Base-by-base conservation (phyloP, 768 basidiomycete genomes). In the Psilocybe tampanensis region DNA sequence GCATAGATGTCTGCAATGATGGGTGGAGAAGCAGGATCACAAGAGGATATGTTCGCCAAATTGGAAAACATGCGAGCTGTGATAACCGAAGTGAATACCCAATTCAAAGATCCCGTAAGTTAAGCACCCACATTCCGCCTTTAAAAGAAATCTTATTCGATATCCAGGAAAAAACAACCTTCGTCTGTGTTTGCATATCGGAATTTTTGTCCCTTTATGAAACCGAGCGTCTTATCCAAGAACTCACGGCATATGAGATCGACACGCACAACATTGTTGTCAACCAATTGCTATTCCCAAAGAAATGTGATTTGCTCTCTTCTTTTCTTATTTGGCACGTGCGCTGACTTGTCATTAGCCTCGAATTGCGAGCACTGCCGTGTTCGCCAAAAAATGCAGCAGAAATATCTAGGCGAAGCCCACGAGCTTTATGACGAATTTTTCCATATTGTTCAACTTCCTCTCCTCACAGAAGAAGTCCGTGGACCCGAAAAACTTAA, bases 221-320 rank as follows among this genome's bases (percentile, higher is more conserved):
- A 79, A 99, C 97, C 23, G 97, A 99, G 73, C 91, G 97, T 24
- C 82, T 99, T 22, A 93, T 99, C 26, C 97, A 99, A 73, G 95
- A 98, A 71, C 77, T 97, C 44, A 93, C 91, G n/a, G 78, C 86
- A 44, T 94, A 94, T 69, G 94, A 94, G 70, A 98, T 98, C 69
- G 95, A 98, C 72, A 97, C 95, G 47, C 97, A 99, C 73, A 95
- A 96, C 70, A 98, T 99, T 66, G 94, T 98, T 54, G 95, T 98
- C 54, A 99, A 99, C 69, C 97, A 99, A 73, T 78, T 99, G 4
- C 76, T 99, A 33, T 98, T 94, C 80, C 96, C 97, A 15, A 94
- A 90, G 78, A 79, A 86, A 68, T 83, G 95, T 94, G 67, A 39
- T 34, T 34, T 58, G 89, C 76, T 48, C 33, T 18, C 29, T 22